Percentiles rank a stretch among this genome's conserved stretches.
Evolutionary conservation across 2,329 filamentous ascomycete species (phyloP).

Genomic region (Tolypocladium guangdongense): DNA sequence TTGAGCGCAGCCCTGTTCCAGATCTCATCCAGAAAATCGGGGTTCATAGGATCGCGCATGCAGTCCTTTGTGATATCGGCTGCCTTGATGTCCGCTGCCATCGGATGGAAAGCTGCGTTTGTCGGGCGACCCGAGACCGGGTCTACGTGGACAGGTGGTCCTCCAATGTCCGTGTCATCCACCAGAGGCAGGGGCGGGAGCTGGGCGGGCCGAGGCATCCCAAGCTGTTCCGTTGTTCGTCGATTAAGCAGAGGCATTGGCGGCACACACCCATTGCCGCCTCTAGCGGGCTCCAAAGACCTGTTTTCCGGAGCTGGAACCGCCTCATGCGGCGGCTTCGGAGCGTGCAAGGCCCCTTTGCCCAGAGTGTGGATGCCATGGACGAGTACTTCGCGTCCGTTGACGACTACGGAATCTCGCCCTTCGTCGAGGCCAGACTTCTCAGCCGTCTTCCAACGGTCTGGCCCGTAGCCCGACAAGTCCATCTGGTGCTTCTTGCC

Average conservation of each 20-base stretch:
- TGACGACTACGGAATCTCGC: slow-evolving; percentile 60
- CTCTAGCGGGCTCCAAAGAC: slow-evolving; percentile 19
- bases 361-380: slow-evolving; percentile 53
- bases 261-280: slow-evolving; percentile 36
- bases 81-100: slow-evolving; percentile 57
- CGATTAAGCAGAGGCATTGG: slow-evolving; percentile 41
- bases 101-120: slow-evolving; percentile 35
- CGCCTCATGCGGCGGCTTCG: slow-evolving; percentile 22
- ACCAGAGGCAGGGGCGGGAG: slow-evolving; percentile 56
- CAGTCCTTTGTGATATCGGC: slow-evolving; percentile 78
- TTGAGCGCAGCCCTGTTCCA: slow-evolving; percentile 85
- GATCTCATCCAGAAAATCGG: slow-evolving; percentile 73
- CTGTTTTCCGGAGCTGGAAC: slow-evolving; percentile 16
- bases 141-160: slow-evolving; percentile 51
- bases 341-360: slow-evolving; percentile 41
- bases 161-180: slow-evolving; percentile 77
- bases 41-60: slow-evolving; percentile 81
- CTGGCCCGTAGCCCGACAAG: slow-evolving; percentile 65
- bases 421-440: slow-evolving; percentile 49
- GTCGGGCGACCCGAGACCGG: slow-evolving; percentile 35
- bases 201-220: slow-evolving; percentile 57
- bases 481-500: slow-evolving; percentile 60
- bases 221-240: slow-evolving; percentile 54
- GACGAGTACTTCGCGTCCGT: slow-evolving; percentile 61
- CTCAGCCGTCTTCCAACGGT: slow-evolving; percentile 61